Base-by-base conservation (phyloP, 495 filamentous ascomycete species). In the Penicillium nucicola region DNA sequence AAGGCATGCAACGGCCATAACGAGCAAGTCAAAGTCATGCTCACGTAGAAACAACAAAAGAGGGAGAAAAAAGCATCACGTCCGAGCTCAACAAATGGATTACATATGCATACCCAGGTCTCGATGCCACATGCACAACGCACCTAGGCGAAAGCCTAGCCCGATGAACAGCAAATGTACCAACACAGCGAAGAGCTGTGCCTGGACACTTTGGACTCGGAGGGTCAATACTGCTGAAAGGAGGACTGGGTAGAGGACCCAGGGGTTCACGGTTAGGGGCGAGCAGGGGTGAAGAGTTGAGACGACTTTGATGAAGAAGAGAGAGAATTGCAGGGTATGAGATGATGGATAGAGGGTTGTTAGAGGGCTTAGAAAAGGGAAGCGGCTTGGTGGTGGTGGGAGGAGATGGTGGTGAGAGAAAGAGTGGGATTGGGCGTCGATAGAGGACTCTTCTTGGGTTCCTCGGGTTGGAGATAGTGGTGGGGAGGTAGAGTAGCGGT, bases 231-330 rank as follows among this genome's bases (percentile, higher is more conserved):
- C 75, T 15, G 85, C 84, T 5, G 87, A 53, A 13, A 70, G 60
- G 5, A 89, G 63, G 14, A 89, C 62, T 25, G 84, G 80, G 56
- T 86, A 89, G 23, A 75, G 68, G 20, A 87, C 63, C 71, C 72
- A 79, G 4, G 81, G 71, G 38, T 78, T 80, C 10, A 77, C 74
- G 1, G 79, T 79, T n/a, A 79, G 65, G 0, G 87, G 86, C 12
- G 71, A 72, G 64, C 87, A 90, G 5, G 82, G 78, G 45, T 76
- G 67, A 10, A 77, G 76, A 1, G 83, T 57, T 2, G 78, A 77
- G 15, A 71, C 61, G 0, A 82, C 55, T 56, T 89, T 88, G 17
- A 74, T 31, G 7, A 83, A 62, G 53, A 88, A 84, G 4, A 85
- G 35, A 0, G 57, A 52, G 5, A 76, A 45, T 41, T 77, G 63